phyloP scores from a whole-genome alignment of 2,329 filamentous ascomycete genomes.

The Botryotinia narcissicola region DNA sequence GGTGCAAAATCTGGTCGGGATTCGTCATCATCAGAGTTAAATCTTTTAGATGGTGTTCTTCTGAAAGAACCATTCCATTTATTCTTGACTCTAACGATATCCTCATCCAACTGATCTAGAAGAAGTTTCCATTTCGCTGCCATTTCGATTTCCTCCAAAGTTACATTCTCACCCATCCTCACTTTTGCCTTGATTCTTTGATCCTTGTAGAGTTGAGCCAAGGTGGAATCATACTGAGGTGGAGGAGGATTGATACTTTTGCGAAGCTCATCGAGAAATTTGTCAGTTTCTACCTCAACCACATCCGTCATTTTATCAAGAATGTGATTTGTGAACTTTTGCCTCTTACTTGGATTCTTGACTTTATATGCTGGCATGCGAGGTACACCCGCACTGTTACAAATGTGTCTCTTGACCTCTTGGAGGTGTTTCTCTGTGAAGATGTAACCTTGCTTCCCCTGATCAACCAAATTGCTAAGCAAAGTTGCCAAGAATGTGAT shows the following conservation, averaged over 20 bases:
- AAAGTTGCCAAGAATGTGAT: constrained; percentile 52
- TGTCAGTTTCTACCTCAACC: constrained; percentile 43
- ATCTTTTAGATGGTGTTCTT: neutral
- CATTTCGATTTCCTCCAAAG: neutral
- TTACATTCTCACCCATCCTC: constrained; percentile 16
- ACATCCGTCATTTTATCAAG: constrained; percentile 63
- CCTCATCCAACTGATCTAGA: neutral
- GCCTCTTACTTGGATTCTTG: neutral
- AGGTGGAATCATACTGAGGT: constrained; percentile 30
- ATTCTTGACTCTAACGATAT: constrained; percentile 6
- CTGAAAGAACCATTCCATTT: neutral
- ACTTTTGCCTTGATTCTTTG: constrained; percentile 22
- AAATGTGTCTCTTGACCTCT: constrained; percentile 9
- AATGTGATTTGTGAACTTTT: constrained; percentile 46
- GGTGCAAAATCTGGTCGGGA: constrained; percentile 11
- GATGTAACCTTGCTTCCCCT: constrained; percentile 52
- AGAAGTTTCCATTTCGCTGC: constrained; percentile 22
- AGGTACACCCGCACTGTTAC: neutral
- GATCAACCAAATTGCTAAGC: constrained; percentile 55
- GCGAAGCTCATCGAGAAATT: constrained; percentile 25
- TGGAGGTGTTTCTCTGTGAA: constrained; percentile 48
- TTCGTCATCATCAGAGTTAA: constrained; percentile 7
- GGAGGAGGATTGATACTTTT: constrained; percentile 19
- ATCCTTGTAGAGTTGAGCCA: constrained; percentile 27
- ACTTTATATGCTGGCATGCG: neutral